Percentiles rank a stretch among this genome's conserved stretches.
phyloP scores from a whole-genome alignment of 129 eudicot species.

The Glebionis coronaria region DNA sequence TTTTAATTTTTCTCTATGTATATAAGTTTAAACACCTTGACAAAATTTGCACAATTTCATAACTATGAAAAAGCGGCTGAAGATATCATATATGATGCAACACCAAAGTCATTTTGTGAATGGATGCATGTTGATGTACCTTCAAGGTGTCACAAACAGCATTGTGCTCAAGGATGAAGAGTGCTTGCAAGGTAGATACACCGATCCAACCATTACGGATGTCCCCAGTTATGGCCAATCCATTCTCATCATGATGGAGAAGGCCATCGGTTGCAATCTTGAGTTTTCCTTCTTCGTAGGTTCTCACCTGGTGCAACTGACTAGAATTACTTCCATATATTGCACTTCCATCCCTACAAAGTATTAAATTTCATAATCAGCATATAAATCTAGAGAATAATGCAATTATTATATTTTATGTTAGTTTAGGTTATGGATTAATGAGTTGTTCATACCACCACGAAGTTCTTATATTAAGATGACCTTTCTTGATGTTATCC shows the following conservation, averaged over 20 bases:
- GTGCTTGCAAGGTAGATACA: slow-evolving; percentile 45
- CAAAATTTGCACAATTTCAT: too few relatives aligned
- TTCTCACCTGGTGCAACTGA: slow-evolving; percentile 36
- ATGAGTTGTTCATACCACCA: slow-evolving; percentile 44
- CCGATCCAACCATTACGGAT: slow-evolving; percentile 58
- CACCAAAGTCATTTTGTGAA: too few relatives aligned
- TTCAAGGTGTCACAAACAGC: slow-evolving; percentile 54
- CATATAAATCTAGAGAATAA: too few relatives aligned
- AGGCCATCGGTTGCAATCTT: slow-evolving; percentile 40
- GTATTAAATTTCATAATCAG: background rate
- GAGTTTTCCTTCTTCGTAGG: slow-evolving; percentile 53
- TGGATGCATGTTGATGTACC: slow-evolving; percentile 19
- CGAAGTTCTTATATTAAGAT: slow-evolving; percentile 47
- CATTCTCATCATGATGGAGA: slow-evolving; percentile 35
- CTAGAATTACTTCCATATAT: slow-evolving; percentile 42
- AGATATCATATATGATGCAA: too few relatives aligned
- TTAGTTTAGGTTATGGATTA: background rate
- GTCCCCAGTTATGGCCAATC: slow-evolving; percentile 37
- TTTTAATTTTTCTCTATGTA: too few relatives aligned
- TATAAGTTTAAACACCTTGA: too few relatives aligned
- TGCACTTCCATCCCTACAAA: slow-evolving; percentile 49
- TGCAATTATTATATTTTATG: too few relatives aligned
- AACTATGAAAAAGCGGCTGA: too few relatives aligned
- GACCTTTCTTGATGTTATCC: slow-evolving; percentile 35
- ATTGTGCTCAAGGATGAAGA: slow-evolving; percentile 57